Percentiles rank a stretch among this genome's conserved stretches.
Evolutionary conservation across 495 filamentous ascomycete genomes (phyloP).

Genomic region (Lasiosphaeria miniovina): DNA sequence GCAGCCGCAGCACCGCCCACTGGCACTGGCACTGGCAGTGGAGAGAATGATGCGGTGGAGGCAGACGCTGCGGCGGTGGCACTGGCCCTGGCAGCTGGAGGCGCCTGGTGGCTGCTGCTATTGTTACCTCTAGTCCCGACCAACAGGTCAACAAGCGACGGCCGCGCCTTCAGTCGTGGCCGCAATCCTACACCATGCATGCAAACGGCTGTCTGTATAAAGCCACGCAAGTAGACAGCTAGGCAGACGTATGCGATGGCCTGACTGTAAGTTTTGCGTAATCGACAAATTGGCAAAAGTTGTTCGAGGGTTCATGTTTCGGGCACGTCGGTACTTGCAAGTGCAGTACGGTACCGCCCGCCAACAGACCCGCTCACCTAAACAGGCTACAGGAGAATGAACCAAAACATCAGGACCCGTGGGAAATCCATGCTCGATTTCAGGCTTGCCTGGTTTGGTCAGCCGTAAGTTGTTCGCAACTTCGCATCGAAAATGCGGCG

Average conservation of each 20-base stretch:
- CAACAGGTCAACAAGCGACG: constrained; percentile 71
- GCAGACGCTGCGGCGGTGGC: constrained; percentile 28
- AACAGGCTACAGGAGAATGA: not conserved
- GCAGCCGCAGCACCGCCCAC: not conserved
- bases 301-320: no score
- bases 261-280: no score
- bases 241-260: no score
- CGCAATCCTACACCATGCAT: constrained; percentile 37
- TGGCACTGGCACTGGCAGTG: not conserved
- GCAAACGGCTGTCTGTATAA: not conserved
- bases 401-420: not conserved
- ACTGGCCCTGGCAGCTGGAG: constrained; percentile 26
- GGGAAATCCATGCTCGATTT: not conserved
- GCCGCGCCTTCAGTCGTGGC: constrained; percentile 64
- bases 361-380: not conserved
- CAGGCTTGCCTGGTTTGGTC: not conserved
- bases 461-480: not conserved
- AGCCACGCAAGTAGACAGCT: not conserved
- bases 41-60: constrained; percentile 1
- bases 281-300: no score
- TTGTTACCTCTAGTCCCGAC: constrained; percentile 35
- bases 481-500: no score
- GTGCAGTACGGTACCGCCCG: not conserved
- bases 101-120: constrained; percentile 27
- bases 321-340: no score